Percentiles rank a stretch among this genome's conserved stretches.
phyloP scores from a whole-genome alignment of 2,329 filamentous ascomycete genomes.

The Pseudogymnoascus pannorum region DNA sequence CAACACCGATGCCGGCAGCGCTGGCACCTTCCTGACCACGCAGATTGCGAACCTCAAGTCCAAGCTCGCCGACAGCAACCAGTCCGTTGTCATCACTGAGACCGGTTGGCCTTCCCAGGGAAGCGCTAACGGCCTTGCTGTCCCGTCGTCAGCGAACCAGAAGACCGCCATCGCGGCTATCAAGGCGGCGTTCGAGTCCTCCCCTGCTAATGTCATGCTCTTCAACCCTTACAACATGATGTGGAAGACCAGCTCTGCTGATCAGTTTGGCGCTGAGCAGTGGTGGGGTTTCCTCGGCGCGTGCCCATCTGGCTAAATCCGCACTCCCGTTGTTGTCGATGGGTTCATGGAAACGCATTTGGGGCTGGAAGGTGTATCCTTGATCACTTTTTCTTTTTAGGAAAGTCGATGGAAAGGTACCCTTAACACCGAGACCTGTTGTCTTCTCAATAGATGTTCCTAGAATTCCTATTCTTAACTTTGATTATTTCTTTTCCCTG shows the following conservation, averaged over 20 bases:
- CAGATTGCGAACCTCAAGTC: conserved; percentile 42
- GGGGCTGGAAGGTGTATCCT: background rate
- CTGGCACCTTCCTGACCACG: conserved; percentile 59
- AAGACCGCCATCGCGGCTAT: conserved; percentile 57
- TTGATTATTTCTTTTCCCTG: background rate
- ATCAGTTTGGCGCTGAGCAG: conserved; percentile 64
- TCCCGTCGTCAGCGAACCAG: conserved; percentile 64
- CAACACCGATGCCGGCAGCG: conserved; percentile 48
- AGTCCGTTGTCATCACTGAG: conserved; percentile 69
- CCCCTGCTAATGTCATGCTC: conserved; percentile 51
- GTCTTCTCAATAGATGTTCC: background rate
- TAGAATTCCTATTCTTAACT: background rate
- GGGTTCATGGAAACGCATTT: background rate
- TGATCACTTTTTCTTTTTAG: background rate
- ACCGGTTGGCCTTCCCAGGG: conserved; percentile 77
- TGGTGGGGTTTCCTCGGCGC: conserved; percentile 61
- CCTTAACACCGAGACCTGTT: background rate
- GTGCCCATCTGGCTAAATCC: conserved; percentile 21
- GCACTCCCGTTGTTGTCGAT: background rate
- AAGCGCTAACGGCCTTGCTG: conserved; percentile 54
- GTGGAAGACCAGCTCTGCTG: conserved; percentile 63
- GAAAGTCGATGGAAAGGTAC: background rate
- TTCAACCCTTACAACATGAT: conserved; percentile 74
- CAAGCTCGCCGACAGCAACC: conserved; percentile 37
- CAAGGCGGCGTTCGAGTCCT: conserved; percentile 47